Percentiles rank a stretch among this genome's conserved stretches.
phyloP scores from a whole-genome alignment of 371 early-diverging fungal genomes.

The Scutellospora calospora region DNA sequence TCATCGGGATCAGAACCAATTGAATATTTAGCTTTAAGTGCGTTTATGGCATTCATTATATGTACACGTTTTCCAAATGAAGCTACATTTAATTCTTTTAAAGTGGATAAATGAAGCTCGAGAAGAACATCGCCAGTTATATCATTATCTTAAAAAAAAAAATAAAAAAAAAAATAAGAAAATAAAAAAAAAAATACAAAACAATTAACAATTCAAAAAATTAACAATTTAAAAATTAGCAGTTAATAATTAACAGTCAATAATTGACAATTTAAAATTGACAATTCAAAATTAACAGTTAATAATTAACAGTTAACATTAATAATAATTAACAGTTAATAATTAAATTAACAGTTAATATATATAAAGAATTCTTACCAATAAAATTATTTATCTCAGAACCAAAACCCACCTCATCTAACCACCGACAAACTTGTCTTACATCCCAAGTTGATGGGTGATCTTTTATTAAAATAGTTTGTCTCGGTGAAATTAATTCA shows the following conservation, averaged over 20 bases:
- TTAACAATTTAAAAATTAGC: no score
- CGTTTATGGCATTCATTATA: constrained; percentile 68
- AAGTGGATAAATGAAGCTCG: constrained; percentile 65
- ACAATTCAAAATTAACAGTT: no score
- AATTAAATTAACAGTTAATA: no score
- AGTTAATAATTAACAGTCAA: no score
- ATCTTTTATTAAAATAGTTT: constrained; percentile 1
- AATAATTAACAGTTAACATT: no score
- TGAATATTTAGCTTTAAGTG: constrained; percentile 12
- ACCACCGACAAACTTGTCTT: constrained; percentile 69
- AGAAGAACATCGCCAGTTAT: constrained; percentile 75
- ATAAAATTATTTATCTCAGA: constrained; percentile 62
- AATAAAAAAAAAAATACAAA: no score
- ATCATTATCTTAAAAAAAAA: constrained; percentile 70
- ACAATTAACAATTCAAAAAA: no score
- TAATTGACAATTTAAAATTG: no score
- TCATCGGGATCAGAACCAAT: neutral
- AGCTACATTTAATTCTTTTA: constrained; percentile 73
- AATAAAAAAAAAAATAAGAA: no score
- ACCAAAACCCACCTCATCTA: constrained; percentile 64
- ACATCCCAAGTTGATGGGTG: constrained; percentile 63
- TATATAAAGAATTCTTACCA: constrained; percentile 58
- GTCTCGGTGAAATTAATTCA: no score
- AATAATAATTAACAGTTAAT: no score
- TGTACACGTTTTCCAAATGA: constrained; percentile 77